phyloP scores from a whole-genome alignment of 2,329 filamentous ascomycete genomes.

The Coniochaeta prunicola region DNA sequence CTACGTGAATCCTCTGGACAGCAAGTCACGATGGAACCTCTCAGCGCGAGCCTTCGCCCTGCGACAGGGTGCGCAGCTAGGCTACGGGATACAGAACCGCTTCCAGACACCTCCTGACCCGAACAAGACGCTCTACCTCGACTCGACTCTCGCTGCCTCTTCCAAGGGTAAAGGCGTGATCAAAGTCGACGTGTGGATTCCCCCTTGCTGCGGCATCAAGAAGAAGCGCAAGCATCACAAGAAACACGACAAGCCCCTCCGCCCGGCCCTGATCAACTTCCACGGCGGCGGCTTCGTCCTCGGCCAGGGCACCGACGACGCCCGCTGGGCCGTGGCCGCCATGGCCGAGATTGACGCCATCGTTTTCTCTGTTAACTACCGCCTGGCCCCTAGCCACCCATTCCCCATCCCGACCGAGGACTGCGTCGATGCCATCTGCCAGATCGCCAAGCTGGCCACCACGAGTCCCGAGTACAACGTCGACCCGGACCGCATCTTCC shows the following conservation, averaged over 20 bases:
- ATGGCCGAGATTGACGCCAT: conserved; percentile 45
- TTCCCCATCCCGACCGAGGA: conserved; percentile 61
- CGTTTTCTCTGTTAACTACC: conserved; percentile 59
- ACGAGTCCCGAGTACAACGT: conserved; percentile 34
- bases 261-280: conserved; percentile 55
- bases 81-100: conserved; percentile 34
- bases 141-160: conserved; percentile 29
- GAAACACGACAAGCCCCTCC: background rate
- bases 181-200: conserved; percentile 40
- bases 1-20: conserved; percentile 36
- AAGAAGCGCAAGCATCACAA: conserved; percentile 2
- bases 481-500: conserved; percentile 46
- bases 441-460: conserved; percentile 47
- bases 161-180: conserved; percentile 28
- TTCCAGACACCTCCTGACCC: conserved; percentile 30
- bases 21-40: conserved; percentile 35
- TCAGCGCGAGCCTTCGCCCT: conserved; percentile 33
- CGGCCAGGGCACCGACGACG: conserved; percentile 56
- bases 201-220: conserved; percentile 10
- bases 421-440: conserved; percentile 56
- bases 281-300: conserved; percentile 63
- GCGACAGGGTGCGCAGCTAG: conserved; percentile 34
- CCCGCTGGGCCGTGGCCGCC: conserved; percentile 50
- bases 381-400: conserved; percentile 57
- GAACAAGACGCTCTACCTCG: conserved; percentile 31